Base-by-base conservation (phyloP, 1,139 yeast species). In the Diutina siamensis region DNA sequence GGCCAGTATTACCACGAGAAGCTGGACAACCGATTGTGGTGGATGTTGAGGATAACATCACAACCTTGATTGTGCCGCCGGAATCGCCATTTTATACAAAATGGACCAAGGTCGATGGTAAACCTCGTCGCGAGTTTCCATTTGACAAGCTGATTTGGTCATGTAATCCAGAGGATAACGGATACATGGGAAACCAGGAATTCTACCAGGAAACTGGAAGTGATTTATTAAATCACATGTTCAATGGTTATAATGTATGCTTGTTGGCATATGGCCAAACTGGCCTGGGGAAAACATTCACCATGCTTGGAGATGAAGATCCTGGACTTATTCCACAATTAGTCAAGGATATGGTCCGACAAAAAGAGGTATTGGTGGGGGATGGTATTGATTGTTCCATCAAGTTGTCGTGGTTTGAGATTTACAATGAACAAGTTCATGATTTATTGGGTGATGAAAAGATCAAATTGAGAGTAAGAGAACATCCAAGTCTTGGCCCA, bases 221-320 rank as follows among this genome's bases (percentile, higher is more conserved):
- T 2, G 78, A 74, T 40, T 65, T 80, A 48, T 61, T 83, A n/a
- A 69, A 72, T 28, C 86, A 83, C 55, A 73, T 80, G 33, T 68
- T 82, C 52, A 71, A 71, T 48, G 94, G 94, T 0, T 83, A 72
- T 59, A 83, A 83, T 57, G 81, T 84, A 21, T 83, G 92, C 57
- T 71, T 83, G 10, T 67, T 83, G 54, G 89, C 92, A 0, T 86
- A 83, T 55, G 94, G 94, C 1, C 89, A 83, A 57, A 83, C 92
- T 0, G 83, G 89, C 2, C 82, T 94, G 0, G 92, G 92, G 2
- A 83, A 83, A 55, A 78, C 89, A 0, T 75, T 68, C 54, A 80
- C 89, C 1, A 82, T 83, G 88, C 77, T 80, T 80, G 89, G 89
- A 0, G n/a, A 10, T 17, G 28, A 20, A 9, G 71, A 69, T 40